Evolutionary conservation across 2,329 filamentous ascomycete species (phyloP), one percentile per base, ranked within the genome.

Genomic region (Cadophora gregata): DNA sequence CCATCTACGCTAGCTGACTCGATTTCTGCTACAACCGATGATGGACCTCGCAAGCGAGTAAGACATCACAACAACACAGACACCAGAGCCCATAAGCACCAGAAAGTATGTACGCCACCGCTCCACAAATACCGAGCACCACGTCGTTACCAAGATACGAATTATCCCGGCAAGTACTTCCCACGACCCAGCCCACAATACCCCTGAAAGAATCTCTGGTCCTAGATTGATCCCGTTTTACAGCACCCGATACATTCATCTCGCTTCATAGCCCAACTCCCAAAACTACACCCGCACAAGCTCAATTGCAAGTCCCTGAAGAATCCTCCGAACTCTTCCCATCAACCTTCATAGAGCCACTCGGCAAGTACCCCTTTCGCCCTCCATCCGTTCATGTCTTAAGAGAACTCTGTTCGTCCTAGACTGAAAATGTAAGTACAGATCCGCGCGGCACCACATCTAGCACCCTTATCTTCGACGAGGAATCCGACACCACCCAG

Each of bases 101-200:
- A 31, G 36, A n/a, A 56, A 38, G 50, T 29, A n/a, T n/a, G 25
- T 10, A 19, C 27, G 2, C 45, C 38, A 7, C 38, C 59, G 21
- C 8, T 56, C 29, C 48, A 16, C 50, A 29, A 38, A 45, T 1
- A 29, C 25, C 25, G 16, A 19, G 24, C 19, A 19, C 59, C 19
- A 45, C 95, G 76, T 95, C 91, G 77, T 93, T 97, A 27, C 10
- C 60, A 53, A 50, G 50, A 25, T 79, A 93, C 96, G 79, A 92
- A 95, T 78, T 92, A 96, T 83, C 87, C 97, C 79, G 94, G 94
- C 91, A 92, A 91, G 93, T 70, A 67, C 24, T 59, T n/a, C 83
- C 84, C 76, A 78, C 84, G 83, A 81, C 75, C 79, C 79, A 79
- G 78, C 75, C 73, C 73, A 68, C 72, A 69, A 67, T 69, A 75